Conservation (phyloP, 2,329 filamentous ascomycete species). For the Chaetomiaceae sp. region DNA sequence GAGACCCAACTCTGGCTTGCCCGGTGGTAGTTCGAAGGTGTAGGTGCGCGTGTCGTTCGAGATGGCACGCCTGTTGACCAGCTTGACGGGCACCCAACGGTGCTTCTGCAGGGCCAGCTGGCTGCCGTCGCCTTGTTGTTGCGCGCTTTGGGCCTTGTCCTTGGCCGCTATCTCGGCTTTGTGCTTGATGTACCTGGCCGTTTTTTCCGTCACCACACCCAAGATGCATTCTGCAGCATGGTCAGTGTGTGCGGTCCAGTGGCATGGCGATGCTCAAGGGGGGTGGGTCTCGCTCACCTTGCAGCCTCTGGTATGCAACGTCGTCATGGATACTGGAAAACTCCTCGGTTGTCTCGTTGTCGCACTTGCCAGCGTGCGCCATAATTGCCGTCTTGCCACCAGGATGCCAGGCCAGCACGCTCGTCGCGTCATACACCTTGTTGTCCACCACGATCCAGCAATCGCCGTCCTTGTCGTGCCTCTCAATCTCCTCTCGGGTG, state of each 20-base stretch:
- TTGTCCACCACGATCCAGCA: slow-evolving; percentile 51
- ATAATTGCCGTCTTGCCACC: slow-evolving; percentile 45
- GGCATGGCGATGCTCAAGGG: too few species aligned
- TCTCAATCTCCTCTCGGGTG: slow-evolving; percentile 49
- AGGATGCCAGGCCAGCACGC: slow-evolving; percentile 44
- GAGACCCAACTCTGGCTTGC: slow-evolving; percentile 40
- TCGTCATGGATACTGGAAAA: slow-evolving; percentile 48
- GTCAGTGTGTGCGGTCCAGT: too few species aligned
- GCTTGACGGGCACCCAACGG: slow-evolving; percentile 42
- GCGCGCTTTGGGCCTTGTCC: slow-evolving; percentile 29
- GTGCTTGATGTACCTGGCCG: slow-evolving; percentile 41
- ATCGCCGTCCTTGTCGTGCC: slow-evolving; percentile 42
- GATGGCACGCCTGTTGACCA: slow-evolving; percentile 34
- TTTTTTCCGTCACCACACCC: slow-evolving; percentile 45
- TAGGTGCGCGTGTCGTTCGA: slow-evolving; percentile 43
- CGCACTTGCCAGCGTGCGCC: slow-evolving; percentile 45
- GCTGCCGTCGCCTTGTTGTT: slow-evolving; percentile 31
- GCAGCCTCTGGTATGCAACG: slow-evolving; percentile 45
- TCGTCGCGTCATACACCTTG: slow-evolving; percentile 47
- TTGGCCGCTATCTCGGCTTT: slow-evolving; percentile 38
- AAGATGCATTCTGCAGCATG: slow-evolving; percentile 42
- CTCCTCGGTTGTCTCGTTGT: slow-evolving; percentile 44
- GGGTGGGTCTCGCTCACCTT: slow-evolving; percentile 30
- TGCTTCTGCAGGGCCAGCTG: slow-evolving; percentile 36
- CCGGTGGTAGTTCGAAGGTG: slow-evolving; percentile 41